A percentile compares a stretch with the other conserved stretches of the same genome.
These are phyloP conservation scores for Ochetophila trinervis DNA, from an alignment of 306 rosid species.

Conservation along the genomic window DNA sequence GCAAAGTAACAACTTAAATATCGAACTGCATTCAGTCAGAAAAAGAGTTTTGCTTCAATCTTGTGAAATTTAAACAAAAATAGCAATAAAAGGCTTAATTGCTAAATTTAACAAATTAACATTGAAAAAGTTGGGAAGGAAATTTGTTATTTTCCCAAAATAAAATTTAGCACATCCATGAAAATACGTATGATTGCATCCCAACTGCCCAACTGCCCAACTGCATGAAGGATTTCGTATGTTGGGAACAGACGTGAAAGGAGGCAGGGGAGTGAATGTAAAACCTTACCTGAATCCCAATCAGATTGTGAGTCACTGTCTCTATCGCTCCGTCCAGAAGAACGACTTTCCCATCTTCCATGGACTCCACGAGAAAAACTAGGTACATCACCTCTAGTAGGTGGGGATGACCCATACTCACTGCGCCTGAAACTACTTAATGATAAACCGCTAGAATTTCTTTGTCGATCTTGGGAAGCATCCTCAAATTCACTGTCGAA, in stretches of 20 bases:
- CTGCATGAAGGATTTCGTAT: neutral
- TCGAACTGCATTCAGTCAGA: too few species aligned
- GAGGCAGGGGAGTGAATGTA: constrained; percentile 19
- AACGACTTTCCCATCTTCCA: constrained; percentile 86
- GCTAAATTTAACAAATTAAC: too few species aligned
- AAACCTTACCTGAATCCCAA: constrained; percentile 71
- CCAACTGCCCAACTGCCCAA: neutral
- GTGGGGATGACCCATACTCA: constrained; percentile 85
- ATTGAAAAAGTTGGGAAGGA: too few species aligned
- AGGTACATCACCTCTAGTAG: constrained; percentile 59
- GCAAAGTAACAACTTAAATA: too few species aligned
- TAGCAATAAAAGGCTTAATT: too few species aligned
- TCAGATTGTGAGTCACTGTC: constrained; percentile 84
- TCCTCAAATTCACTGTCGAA: constrained; percentile 77
- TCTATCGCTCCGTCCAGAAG: constrained; percentile 70
- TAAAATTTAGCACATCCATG: too few species aligned
- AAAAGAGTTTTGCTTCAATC: too few species aligned
- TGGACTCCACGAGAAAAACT: constrained; percentile 59
- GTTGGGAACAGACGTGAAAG: neutral
- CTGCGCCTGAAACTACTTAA: constrained; percentile 55
- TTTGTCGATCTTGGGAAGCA: constrained; percentile 58
- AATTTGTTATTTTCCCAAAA: too few species aligned
- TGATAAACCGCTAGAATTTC: constrained; percentile 61
- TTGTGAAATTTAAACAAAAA: too few species aligned
- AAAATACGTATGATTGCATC: too few species aligned